A percentile compares a stretch with the other conserved stretches of the same genome.
phyloP scores from a whole-genome alignment of 495 filamentous ascomycete genomes.

The Podospora fimiseda region DNA sequence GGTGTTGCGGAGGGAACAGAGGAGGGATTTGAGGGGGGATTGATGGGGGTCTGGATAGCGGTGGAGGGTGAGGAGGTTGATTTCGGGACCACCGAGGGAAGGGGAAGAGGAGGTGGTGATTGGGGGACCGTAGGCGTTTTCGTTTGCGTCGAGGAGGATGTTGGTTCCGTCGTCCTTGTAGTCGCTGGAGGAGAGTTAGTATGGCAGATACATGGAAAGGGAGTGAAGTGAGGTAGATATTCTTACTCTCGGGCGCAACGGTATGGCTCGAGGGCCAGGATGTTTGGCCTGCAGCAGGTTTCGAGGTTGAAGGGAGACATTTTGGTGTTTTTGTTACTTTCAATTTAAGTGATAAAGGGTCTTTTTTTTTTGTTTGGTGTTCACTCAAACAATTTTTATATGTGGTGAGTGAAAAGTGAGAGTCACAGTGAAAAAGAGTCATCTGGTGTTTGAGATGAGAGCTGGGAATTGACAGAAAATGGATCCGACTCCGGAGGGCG shows the following conservation, averaged over 20 bases:
- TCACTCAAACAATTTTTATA: neutral
- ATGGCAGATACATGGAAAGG: neutral
- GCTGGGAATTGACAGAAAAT: neutral
- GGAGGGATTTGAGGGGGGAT: conserved; percentile 69
- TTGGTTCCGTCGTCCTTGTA: conserved; percentile 99
- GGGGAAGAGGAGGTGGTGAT: conserved; percentile 25
- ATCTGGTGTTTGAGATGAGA: neutral
- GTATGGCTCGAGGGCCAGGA: conserved; percentile 74
- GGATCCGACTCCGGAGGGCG: conserved; percentile 25
- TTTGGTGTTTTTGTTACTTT: conserved; percentile 12
- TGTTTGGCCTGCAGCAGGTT: conserved; percentile 78
- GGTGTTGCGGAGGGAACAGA: conserved; percentile 85
- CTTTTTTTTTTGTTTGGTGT: neutral
- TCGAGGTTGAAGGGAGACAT: conserved; percentile 63
- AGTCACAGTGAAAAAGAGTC: conserved; percentile 11
- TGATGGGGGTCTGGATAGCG: conserved; percentile 98
- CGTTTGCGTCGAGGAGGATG: conserved; percentile 93
- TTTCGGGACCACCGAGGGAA: conserved; percentile 30
- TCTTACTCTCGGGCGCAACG: conserved; percentile 76
- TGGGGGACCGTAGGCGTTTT: conserved; percentile 89
- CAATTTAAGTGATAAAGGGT: neutral
- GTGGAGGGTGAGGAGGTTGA: conserved; percentile 75
- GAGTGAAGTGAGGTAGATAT: conserved; percentile 8
- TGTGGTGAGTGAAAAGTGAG: neutral
- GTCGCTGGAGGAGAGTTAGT: conserved; percentile 57